These are phyloP conservation scores for Bondarzewia mesenterica DNA, from an alignment of 1,284 basidiomycete genomes.

Conservation along the genomic window DNA sequence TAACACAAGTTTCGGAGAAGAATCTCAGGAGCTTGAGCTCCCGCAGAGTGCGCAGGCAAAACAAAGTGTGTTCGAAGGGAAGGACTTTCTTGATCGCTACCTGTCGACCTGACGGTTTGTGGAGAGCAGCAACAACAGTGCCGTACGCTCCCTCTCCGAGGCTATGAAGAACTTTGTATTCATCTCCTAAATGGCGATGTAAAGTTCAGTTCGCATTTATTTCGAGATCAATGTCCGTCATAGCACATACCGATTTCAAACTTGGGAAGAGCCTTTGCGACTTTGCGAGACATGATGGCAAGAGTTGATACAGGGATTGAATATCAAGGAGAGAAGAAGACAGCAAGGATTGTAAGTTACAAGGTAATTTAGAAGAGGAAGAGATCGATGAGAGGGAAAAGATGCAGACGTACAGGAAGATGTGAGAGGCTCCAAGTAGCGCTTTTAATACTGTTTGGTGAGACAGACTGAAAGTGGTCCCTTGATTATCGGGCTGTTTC, in stretches of 20 bases:
- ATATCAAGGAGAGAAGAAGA: neutral
- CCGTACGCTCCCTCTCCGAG: constrained; percentile 77
- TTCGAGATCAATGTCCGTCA: neutral
- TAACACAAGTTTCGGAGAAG: constrained; percentile 77
- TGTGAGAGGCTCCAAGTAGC: no score
- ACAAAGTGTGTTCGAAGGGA: constrained; percentile 81
- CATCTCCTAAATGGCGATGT: constrained; percentile 38
- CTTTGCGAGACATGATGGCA: constrained; percentile 16
- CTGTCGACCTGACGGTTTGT: constrained; percentile 53
- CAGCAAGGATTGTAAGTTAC: neutral
- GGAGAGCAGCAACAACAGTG: constrained; percentile 61
- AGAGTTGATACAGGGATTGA: neutral
- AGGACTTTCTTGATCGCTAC: constrained; percentile 81
- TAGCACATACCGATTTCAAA: constrained; percentile 51
- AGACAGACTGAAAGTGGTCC: no score
- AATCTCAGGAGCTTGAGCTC: constrained; percentile 79
- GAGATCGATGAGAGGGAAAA: neutral
- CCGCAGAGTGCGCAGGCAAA: constrained; percentile 68
- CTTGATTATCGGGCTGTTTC: neutral
- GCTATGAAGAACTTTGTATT: constrained; percentile 70
- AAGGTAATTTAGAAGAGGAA: neutral
- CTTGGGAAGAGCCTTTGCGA: constrained; percentile 44
- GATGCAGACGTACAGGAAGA: neutral
- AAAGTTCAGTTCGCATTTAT: neutral
- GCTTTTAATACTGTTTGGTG: no score